Conservation (phyloP, 2,329 filamentous ascomycete genomes). For the Fusarium keratoplasticum region DNA sequence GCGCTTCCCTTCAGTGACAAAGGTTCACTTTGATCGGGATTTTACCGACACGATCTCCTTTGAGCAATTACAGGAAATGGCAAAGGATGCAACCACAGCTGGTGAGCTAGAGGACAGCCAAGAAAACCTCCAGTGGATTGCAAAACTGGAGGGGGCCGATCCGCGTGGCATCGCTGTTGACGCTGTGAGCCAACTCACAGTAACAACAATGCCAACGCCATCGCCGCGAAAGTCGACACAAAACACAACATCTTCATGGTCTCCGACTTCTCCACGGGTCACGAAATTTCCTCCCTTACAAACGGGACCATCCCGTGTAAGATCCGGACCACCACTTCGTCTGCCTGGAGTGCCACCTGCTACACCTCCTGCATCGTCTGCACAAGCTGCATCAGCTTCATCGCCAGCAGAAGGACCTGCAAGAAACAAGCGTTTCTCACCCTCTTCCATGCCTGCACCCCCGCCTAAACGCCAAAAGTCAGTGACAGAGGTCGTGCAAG, state of each 20-base stretch:
- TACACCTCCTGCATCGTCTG: constrained; percentile 18
- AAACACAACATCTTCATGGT: constrained; percentile 31
- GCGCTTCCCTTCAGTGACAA: constrained; percentile 80
- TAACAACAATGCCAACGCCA: constrained; percentile 51
- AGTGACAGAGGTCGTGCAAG: background rate
- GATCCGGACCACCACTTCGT: background rate
- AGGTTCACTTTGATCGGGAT: constrained; percentile 81
- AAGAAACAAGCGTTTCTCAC: constrained; percentile 7
- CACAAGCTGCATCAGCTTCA: background rate
- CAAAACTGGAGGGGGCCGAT: constrained; percentile 68
- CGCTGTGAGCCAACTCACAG: constrained; percentile 58
- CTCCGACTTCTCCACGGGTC: constrained; percentile 24
- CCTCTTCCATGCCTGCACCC: background rate
- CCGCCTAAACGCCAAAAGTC: constrained; percentile 36
- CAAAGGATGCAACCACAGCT: constrained; percentile 64
- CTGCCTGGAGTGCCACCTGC: constrained; percentile 1
- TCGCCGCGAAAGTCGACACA: constrained; percentile 48
- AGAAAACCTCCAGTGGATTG: constrained; percentile 71
- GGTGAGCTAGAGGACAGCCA: constrained; percentile 66
- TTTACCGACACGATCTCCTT: constrained; percentile 77
- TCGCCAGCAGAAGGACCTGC: background rate
- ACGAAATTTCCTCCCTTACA: background rate
- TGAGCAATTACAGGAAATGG: constrained; percentile 75
- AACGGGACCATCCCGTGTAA: background rate
- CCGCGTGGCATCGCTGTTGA: constrained; percentile 57